Base-by-base conservation (phyloP, 164 flowering plant species). In the Vitis vinifera region DNA sequence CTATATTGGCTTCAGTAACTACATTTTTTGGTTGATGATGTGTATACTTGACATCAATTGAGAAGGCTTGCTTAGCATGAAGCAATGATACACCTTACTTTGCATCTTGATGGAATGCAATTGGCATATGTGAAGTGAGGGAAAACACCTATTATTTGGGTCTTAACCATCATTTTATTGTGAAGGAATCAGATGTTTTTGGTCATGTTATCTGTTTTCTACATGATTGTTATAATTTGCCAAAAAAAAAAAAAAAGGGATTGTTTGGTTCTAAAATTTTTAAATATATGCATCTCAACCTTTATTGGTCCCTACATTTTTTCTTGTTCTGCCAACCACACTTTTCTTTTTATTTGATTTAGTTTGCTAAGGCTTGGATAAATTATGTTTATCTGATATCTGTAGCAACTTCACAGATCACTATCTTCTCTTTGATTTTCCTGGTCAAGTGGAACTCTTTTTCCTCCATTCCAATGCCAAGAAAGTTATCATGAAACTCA, bases 391-490 rank as follows among this genome's bases (percentile, higher is more conserved):
- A 19, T 10, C 59, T 65, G 15, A 67, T 30, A 8, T 0, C 30
- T 55, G 11, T 58, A 17, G 2, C 57, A 59, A 62, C 31, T 52
- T 75, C 83, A 85, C 94, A 94, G 98, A 94, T 84, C 97, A 91
- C 80, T 94, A 94, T 74, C 82, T 94, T 71, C 93, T 94, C 19
- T 94, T 94, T 80, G 99, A 94, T 82, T 91, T 92, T 76, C 99
- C 99, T 68, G 97, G 97, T 67, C 99, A 94, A 80, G 97, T 94
- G 68, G 97, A 94, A 68, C 74, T 94, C 60, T 94, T 94, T 82
- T 89, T 88, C 77, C 93, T 94, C 72, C 99, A 92, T 79, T 79
- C 86, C 59, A 89, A 85, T 89, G 97, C 94, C 65, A 94, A 89
- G 80, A 84, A 66, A 7, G 88, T 86, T 66, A 87, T 92, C 69